Base-by-base conservation (phyloP, 805 yeast genomes). In the Monosporozyma unispora region DNA sequence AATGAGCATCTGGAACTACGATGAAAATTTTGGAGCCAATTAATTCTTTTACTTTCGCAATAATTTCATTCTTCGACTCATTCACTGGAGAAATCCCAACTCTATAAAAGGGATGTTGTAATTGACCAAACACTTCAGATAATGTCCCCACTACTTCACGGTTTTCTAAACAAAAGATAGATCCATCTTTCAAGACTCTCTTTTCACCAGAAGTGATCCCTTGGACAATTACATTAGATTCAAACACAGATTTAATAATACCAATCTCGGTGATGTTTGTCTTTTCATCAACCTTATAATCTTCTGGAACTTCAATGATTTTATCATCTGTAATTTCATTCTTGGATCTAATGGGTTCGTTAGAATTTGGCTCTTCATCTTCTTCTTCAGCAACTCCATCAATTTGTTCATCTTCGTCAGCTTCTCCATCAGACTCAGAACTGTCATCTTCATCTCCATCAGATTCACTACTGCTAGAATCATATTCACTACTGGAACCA, bases 51-150 rank as follows among this genome's bases (percentile, higher is more conserved):
- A 55, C 27, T 18, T 49, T 41, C 7, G 55, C 48, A 21, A 55
- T 48, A 9, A 49, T 33, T 6, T 52, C 59, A 4, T 45, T 33
- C 38, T 55, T 53, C 19, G 25, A 18, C 21, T 44, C 39, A 21
- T 29, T 44, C 1, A 51, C 50, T 22, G 52, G 38, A 3, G 59
- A 53, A 61, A 87, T 80, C 50, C 81, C 80, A 1, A 93, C 83
- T 38, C 95, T 74, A 63, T 88, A 90, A 44, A 82, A 71, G 0
- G 99, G 99, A 18, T 78, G 67, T 53, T 86, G 84, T 5, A 93
- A 74, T 10, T 87, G 83, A 0, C 99, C 99, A 70, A 93, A 88
- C 0, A 88, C 87, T 64, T 93, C 99, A 60, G 80, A 84, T 9
- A 91, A 69, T 0, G 84, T 81, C 0, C 98, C 98, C 14, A 93